These are phyloP conservation scores for Austroboletus eburneus DNA, from an alignment of 768 basidiomycete genomes.

Conservation along the genomic window DNA sequence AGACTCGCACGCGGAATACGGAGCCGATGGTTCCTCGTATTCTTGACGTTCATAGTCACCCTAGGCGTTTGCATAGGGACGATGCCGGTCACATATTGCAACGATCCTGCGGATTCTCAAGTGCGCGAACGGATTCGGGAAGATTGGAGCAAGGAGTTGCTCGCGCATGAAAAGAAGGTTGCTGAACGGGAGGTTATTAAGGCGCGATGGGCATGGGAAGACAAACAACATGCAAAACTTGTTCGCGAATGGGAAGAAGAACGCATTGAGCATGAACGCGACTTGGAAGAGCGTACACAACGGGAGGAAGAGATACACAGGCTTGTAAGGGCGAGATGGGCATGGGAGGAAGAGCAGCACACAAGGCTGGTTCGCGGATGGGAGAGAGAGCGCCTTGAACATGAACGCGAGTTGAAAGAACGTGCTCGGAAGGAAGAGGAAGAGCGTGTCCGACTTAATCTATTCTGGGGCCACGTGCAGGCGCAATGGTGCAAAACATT, in stretches of 20 bases:
- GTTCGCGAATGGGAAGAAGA: slow-evolving; percentile 19
- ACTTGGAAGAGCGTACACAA: slow-evolving; percentile 14
- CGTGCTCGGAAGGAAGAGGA: slow-evolving; percentile 15
- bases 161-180: slow-evolving; percentile 13
- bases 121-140: slow-evolving; percentile 19
- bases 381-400: slow-evolving; percentile 16
- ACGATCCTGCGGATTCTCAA: slow-evolving; percentile 14
- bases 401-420: slow-evolving; percentile 15
- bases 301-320: slow-evolving; percentile 1
- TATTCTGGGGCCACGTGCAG: slow-evolving; percentile 21
- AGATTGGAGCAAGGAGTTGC: slow-evolving; percentile 17
- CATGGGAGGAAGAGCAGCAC: slow-evolving; percentile 16
- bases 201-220: slow-evolving; percentile 19
- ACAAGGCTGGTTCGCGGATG: slow-evolving; percentile 9
- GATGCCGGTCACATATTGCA: slow-evolving; percentile 14
- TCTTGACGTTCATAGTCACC: slow-evolving; percentile 3
- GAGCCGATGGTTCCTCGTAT: not conserved
- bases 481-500: slow-evolving; percentile 26
- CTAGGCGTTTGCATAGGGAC: slow-evolving; percentile 1
- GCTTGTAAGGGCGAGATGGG: slow-evolving; percentile 19
- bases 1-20: not conserved
- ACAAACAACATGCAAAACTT: slow-evolving; percentile 6
- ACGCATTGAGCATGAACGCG: slow-evolving; percentile 10
- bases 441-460: slow-evolving; percentile 16
- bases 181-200: slow-evolving; percentile 6